A percentile compares a stretch with the other conserved stretches of the same genome.
Evolutionary conservation across 2,329 filamentous ascomycete genomes (phyloP).

Genomic region (Phoma herbarum): DNA sequence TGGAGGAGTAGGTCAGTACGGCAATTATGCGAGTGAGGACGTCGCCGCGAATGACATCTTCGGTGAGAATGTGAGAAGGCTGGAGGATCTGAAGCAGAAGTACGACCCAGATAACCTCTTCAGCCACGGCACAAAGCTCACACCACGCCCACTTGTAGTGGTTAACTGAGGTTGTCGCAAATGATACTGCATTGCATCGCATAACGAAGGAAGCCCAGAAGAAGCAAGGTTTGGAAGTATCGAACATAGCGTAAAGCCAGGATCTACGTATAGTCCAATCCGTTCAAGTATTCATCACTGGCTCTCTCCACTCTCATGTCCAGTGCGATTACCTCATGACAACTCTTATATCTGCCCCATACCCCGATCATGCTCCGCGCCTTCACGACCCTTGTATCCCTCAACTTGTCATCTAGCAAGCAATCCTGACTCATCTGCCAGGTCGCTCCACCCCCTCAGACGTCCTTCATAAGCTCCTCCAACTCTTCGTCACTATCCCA

Average conservation of each 20-base stretch:
- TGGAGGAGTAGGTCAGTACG: slow-evolving; percentile 44
- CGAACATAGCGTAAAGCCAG: background rate
- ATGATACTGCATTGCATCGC: background rate
- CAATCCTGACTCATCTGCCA: background rate
- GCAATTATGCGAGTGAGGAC: slow-evolving; percentile 46
- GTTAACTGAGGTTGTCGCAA: slow-evolving; percentile 21
- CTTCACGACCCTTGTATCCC: background rate
- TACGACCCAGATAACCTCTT: slow-evolving; percentile 49
- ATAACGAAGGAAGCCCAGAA: background rate
- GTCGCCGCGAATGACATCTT: slow-evolving; percentile 42
- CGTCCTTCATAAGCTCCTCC: slow-evolving; percentile 58
- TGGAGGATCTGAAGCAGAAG: slow-evolving; percentile 46
- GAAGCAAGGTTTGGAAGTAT: background rate
- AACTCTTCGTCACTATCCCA: slow-evolving; percentile 85
- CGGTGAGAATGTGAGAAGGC: slow-evolving; percentile 43
- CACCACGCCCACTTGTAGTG: slow-evolving; percentile 31
- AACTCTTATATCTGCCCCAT: background rate
- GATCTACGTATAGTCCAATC: too few species aligned
- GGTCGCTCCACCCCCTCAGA: slow-evolving; percentile 28
- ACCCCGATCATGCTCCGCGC: background rate
- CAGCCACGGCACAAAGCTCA: slow-evolving; percentile 37
- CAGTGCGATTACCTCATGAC: too few species aligned
- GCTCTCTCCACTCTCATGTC: too few species aligned
- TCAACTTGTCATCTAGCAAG: background rate
- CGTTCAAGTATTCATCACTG: too few species aligned